Conservation (phyloP, 78 protist genomes). For the Dictyostelium citrinum region DNA sequence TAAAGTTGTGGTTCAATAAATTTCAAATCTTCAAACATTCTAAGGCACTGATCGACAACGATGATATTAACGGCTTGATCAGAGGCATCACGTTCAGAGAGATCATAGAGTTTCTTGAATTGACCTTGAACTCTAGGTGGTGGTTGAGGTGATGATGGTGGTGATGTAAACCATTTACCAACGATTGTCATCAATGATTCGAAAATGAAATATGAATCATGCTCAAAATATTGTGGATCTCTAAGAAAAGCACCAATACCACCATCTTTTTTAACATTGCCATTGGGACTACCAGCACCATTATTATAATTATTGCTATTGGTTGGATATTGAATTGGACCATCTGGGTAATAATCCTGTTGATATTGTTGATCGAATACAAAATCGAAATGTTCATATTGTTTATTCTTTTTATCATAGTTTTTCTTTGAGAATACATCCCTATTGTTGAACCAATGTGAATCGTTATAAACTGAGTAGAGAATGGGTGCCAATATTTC, state of each 20-base stretch:
- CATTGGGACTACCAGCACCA: background rate
- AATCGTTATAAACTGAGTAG: slow-evolving; percentile 33
- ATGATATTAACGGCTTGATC: slow-evolving; percentile 6
- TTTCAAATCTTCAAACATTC: slow-evolving; percentile 19
- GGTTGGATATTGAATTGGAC: slow-evolving; percentile 11
- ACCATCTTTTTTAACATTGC: background rate
- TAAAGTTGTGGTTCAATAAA: slow-evolving; percentile 50
- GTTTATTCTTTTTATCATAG: background rate
- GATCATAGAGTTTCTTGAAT: slow-evolving; percentile 3
- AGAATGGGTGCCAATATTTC: slow-evolving; percentile 85
- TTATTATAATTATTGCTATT: background rate
- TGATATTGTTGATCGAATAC: background rate
- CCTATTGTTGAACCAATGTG: slow-evolving; percentile 42
- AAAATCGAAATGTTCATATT: background rate
- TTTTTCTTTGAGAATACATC: background rate
- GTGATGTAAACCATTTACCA: slow-evolving; percentile 64
- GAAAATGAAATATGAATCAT: slow-evolving; percentile 48
- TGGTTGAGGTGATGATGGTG: slow-evolving; percentile 35
- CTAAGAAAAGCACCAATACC: slow-evolving; percentile 3
- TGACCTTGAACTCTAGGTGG: background rate
- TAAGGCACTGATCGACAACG: slow-evolving; percentile 41
- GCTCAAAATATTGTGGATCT: slow-evolving; percentile 48
- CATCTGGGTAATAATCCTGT: background rate
- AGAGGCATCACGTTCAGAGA: slow-evolving; percentile 15
- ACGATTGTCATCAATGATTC: slow-evolving; percentile 39